Evolutionary conservation across 2,329 filamentous ascomycete genomes (phyloP).

Genomic region (Venturiaceae sp.): DNA sequence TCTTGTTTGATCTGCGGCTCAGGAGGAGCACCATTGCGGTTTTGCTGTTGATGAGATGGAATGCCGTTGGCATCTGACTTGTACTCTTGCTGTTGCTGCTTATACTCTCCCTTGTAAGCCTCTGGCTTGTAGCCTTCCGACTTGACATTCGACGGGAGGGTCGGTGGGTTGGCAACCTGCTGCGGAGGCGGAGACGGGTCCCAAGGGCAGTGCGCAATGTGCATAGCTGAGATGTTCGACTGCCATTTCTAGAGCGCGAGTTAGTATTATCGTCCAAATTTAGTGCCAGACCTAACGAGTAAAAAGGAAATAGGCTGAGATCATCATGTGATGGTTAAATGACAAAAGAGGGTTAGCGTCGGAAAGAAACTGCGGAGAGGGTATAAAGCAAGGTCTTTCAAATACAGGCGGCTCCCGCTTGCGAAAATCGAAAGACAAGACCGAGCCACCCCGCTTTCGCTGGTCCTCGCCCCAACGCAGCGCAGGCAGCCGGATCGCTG

Average conservation of each 20-base stretch:
- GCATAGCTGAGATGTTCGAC: constrained; percentile 73
- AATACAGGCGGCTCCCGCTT: constrained; percentile 5
- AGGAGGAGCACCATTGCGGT: constrained; percentile 20
- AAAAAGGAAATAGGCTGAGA: neutral
- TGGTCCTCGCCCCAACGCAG: constrained; percentile 2
- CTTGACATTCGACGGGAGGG: constrained; percentile 22
- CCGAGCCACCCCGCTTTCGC: constrained; percentile 6
- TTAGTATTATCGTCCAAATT: neutral
- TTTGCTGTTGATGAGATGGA: constrained; percentile 8
- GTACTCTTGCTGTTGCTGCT: constrained; percentile 5
- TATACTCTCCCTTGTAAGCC: neutral
- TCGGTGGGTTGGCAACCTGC: constrained; percentile 27
- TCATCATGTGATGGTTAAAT: constrained; percentile 4
- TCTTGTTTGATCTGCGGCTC: constrained; percentile 23
- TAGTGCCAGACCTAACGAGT: neutral
- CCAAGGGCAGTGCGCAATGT: constrained; percentile 88
- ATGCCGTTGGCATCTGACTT: constrained; percentile 16
- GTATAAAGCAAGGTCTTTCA: constrained; percentile 8
- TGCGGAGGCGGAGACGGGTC: constrained; percentile 69
- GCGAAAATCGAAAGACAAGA: neutral
- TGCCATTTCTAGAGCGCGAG: constrained; percentile 68
- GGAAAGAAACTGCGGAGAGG: neutral
- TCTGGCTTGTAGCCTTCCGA: constrained; percentile 12
- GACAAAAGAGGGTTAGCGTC: constrained; percentile 3
- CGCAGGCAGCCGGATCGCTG: constrained; percentile 5